Base-by-base conservation (phyloP, 73 alveolate species). In the Breviolum minutum region DNA sequence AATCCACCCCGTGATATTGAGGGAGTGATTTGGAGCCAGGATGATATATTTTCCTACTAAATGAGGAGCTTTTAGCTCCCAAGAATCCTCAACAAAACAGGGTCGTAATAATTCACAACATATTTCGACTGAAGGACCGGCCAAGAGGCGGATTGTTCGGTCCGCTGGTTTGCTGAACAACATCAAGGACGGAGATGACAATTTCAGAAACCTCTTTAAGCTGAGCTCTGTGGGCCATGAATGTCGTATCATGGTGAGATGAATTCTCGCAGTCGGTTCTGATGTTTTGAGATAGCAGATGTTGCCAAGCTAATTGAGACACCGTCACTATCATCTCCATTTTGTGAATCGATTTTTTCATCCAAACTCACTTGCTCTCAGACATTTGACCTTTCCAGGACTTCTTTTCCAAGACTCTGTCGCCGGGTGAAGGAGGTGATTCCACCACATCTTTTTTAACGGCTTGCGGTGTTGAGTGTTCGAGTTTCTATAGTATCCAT, bases 111-210 rank as follows among this genome's bases (percentile, higher is more conserved):
- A 10, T 48, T 30, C 71, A 29, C 30, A 7, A 30, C 69, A 82
- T 5, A 22, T 30, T 2, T 48, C 29, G 66, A 26, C 24, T 73
- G 61, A 40, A 91, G 98, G 98, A 40, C 98, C 80, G 26, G 88
- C 88, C 66, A 80, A 79, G 26, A 88, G 98, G 17, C 98, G 98
- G 61, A 80, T 92, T 6, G 90, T 80, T 74, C 98, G 98, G 27
- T 61, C 98, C 19, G 98, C 98, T 2, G 98, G 98, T 63, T 80
- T 92, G 73, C 83, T 92, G 98, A n/a, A n/a, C 90, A 92, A 92
- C 90, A 92, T 92, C 98, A 92, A 92, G 98, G 98, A 92, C 60
- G 20, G 11, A n/a, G 63, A 22, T 30, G 86, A n/a, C n/a, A 14
- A 22, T 17, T 68, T 68, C n/a, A 40, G 54, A 40, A 40, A 40